These are phyloP conservation scores for Linnemannia zychae DNA, from an alignment of 192 early-diverging fungal species.

Conservation along the genomic window DNA sequence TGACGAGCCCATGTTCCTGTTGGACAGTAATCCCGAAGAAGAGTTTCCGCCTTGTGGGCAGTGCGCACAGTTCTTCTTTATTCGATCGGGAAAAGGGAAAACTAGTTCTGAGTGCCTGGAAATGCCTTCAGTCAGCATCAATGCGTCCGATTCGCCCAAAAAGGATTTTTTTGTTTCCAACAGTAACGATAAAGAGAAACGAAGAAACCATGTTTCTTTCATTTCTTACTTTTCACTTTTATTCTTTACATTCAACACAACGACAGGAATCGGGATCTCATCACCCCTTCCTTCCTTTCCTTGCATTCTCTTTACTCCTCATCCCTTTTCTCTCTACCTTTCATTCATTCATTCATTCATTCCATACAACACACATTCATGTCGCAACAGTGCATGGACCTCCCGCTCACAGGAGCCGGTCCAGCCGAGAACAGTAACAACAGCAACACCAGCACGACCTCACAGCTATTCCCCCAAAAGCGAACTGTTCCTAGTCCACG, in stretches of 20 bases:
- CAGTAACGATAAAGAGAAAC: not conserved
- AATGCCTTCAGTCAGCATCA: not conserved
- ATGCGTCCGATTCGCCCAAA: not conserved
- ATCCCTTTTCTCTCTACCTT: not conserved
- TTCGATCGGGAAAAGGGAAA: not conserved
- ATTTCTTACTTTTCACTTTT: not conserved
- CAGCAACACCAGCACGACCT: not conserved
- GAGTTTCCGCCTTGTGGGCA: too few species aligned
- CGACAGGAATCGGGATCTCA: not conserved
- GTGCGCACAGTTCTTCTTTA: not conserved
- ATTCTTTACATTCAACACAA: not conserved
- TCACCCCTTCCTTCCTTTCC: not conserved
- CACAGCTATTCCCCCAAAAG: not conserved
- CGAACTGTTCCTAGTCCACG: slow-evolving; percentile 36
- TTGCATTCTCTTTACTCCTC: not conserved
- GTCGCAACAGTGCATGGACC: not conserved
- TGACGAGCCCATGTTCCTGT: too few species aligned
- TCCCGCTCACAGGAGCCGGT: not conserved
- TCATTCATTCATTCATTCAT: not conserved
- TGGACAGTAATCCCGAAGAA: too few species aligned
- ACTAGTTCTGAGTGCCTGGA: not conserved
- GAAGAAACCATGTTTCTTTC: not conserved
- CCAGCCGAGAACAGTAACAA: not conserved
- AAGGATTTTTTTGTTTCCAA: not conserved
- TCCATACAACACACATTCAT: not conserved